Conservation (phyloP, 225 moss, liverwort and hornwort species). For the Physcomitrium patens region DNA sequence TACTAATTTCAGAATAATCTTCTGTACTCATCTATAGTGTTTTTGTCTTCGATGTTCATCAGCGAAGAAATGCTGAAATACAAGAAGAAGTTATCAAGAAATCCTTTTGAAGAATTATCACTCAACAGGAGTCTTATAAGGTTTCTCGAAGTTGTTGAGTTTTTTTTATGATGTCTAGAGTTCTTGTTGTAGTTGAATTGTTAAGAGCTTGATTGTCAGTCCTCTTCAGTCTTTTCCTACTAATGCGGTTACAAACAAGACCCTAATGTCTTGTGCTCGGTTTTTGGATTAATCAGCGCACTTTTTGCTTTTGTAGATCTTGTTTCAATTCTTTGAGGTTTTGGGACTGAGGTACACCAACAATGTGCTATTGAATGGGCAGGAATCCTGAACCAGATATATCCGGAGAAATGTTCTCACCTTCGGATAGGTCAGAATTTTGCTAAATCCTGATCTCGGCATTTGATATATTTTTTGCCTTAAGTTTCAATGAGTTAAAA, state of each 20-base stretch:
- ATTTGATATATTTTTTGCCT: background rate
- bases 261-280: background rate
- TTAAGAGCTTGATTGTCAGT: background rate
- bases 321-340: too few relatives aligned
- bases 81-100: conserved; percentile 37
- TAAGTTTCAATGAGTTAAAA: background rate
- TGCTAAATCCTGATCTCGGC: background rate
- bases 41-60: conserved; percentile 7
- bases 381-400: conserved; percentile 31
- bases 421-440: conserved; percentile 23
- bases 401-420: conserved; percentile 18
- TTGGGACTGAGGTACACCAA: background rate
- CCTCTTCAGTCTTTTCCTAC: background rate
- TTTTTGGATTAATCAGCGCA: background rate
- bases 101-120: conserved; percentile 40
- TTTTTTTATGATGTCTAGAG: conserved; percentile 20
- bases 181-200: background rate
- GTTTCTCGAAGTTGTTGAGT: conserved; percentile 16
- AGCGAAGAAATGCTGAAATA: conserved; percentile 28
- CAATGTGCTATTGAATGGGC: conserved; percentile 22
- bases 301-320: background rate
- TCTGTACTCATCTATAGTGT: background rate
- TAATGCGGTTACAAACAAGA: too few relatives aligned
- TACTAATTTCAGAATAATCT: background rate
- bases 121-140: conserved; percentile 33